Base-by-base conservation (phyloP, 2,329 filamentous ascomycete genomes). In the Trichoderma arundinaceum region DNA sequence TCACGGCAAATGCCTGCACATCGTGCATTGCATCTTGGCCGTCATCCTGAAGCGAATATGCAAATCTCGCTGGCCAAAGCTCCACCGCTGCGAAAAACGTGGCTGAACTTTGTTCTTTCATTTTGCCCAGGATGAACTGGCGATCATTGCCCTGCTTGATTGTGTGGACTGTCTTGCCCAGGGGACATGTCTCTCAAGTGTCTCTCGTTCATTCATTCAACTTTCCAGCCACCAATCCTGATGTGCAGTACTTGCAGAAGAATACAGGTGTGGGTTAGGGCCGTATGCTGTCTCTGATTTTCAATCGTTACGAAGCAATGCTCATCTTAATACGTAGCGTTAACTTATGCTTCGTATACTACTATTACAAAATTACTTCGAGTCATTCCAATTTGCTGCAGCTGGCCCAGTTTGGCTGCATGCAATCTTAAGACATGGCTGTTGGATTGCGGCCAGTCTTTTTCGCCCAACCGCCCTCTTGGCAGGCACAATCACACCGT, bases 401-500 rank as follows among this genome's bases (percentile, higher is more conserved):
- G n/a, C n/a, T n/a, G n/a, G n/a, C n/a, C n/a, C n/a, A n/a, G n/a
- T n/a, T n/a, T n/a, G n/a, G n/a, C n/a, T n/a, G n/a, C n/a, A 53
- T 60, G 57, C 43, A 51, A 43, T 49, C 32, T 49, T 17, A n/a
- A 51, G 57, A 51, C 57, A 39, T 41, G 57, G 32, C 19, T 41
- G 44, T 51, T 60, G 44, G 19, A n/a, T 7, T 8, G 28, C 5
- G 41, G 57, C 57, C 43, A 60, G 43, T 49, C 43, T 32, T 35
- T 46, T 44, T 28, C 38, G 56, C 33, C 43, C 57, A 60, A 39
- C 33, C 33, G 57, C 19, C 17, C 28, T 32, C 57, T 60, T 60
- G 57, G 57, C 57, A 60, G 57, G 57, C 57, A 60, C 57, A 54
- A 60, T 35, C 57, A 51, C 57, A 60, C 57, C 57, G 57, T 51